A percentile compares a stretch with the other conserved stretches of the same genome.
Evolutionary conservation across 257 asterid genomes (phyloP).

Genomic region (Capsicum chinense): DNA sequence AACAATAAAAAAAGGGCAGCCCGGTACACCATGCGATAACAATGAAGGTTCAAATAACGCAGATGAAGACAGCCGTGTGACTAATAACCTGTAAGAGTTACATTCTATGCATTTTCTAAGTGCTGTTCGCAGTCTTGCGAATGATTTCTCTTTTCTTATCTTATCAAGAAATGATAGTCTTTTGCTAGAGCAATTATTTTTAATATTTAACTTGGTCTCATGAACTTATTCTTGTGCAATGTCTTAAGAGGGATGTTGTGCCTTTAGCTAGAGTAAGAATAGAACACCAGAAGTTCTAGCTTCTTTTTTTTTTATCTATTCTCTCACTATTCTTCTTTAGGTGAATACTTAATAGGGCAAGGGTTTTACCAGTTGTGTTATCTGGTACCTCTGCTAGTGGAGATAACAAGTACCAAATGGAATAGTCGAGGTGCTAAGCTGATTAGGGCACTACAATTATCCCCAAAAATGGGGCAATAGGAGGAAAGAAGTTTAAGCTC

Average conservation of each 20-base stretch:
- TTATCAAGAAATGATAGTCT: neutral
- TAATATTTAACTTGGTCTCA: neutral
- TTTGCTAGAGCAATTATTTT: slow-evolving; percentile 6
- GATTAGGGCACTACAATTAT: no score
- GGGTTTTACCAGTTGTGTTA: no score
- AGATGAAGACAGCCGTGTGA: neutral
- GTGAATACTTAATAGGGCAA: neutral
- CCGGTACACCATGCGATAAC: no score
- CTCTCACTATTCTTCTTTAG: slow-evolving; percentile 1
- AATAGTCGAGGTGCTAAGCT: neutral
- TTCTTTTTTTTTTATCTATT: neutral
- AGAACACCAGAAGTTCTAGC: neutral
- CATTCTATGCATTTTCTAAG: slow-evolving; percentile 16
- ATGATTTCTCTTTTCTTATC: neutral
- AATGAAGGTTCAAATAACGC: neutral
- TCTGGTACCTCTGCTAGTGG: neutral
- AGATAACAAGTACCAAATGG: no score
- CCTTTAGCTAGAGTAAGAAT: neutral
- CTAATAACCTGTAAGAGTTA: neutral
- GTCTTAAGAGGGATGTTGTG: neutral
- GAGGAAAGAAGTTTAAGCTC: neutral
- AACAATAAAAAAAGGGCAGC: neutral
- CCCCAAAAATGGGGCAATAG: neutral
- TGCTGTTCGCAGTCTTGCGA: neutral
- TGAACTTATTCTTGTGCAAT: neutral